Percentiles rank a stretch among this genome's conserved stretches.
Conservation (phyloP, 306 rosid species). For the Inga laurina region DNA sequence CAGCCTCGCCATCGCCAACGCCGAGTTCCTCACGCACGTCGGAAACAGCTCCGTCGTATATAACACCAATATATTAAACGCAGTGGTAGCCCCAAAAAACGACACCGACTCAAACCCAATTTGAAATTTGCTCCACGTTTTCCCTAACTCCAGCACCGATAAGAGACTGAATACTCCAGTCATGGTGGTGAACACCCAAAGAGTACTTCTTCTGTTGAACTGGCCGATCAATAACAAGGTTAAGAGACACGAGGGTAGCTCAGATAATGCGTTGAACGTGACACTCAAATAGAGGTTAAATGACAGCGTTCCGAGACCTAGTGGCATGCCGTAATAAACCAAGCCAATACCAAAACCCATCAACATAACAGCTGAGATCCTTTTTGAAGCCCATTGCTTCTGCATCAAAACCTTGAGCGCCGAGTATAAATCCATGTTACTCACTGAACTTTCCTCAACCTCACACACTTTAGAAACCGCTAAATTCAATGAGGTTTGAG, state of each 20-base stretch:
- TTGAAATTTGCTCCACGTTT: conserved; percentile 21
- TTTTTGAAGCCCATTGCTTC: conserved; percentile 51
- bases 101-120: conserved; percentile 57
- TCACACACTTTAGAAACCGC: conserved; percentile 32
- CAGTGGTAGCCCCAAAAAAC: conserved; percentile 54
- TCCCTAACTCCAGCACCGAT: conserved; percentile 33
- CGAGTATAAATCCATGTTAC: conserved; percentile 35
- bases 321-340: conserved; percentile 76
- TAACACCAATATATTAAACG: conserved; percentile 45
- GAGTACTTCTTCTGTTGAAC: conserved; percentile 45
- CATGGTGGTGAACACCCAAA: conserved; percentile 28
- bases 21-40: conserved; percentile 69
- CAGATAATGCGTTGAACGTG: conserved; percentile 64
- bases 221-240: conserved; percentile 40
- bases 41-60: conserved; percentile 65
- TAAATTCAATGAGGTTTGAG: conserved; percentile 25
- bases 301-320: conserved; percentile 54
- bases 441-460: conserved; percentile 30
- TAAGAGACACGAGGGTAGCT: conserved; percentile 53
- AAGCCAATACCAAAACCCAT: conserved; percentile 56
- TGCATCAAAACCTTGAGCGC: conserved; percentile 37
- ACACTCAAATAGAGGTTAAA: conserved; percentile 61
- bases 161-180: conserved; percentile 57
- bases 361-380: conserved; percentile 41
- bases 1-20: conserved; percentile 64